phyloP scores from a whole-genome alignment of 257 asterid species.

The Solanum sparsipilum region DNA sequence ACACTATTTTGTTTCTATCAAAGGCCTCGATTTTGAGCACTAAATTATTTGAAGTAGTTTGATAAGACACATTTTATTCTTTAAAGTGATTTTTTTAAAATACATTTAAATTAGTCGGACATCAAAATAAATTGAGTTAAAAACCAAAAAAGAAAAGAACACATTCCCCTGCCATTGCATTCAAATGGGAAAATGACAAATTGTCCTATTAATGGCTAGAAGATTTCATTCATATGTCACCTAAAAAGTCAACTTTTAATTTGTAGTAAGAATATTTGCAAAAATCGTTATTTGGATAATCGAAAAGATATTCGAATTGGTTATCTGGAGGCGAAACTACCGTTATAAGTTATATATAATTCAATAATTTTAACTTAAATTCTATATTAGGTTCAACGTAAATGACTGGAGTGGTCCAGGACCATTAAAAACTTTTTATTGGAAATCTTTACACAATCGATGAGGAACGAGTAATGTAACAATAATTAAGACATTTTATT shows the following conservation, averaged over 20 bases:
- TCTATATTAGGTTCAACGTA: no score
- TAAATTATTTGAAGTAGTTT: background rate
- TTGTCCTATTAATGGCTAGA: background rate
- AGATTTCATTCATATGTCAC: background rate
- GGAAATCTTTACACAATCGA: no score
- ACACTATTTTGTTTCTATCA: fast-evolving
- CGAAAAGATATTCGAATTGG: background rate
- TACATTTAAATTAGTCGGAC: no score
- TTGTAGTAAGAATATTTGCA: background rate
- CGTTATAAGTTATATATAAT: background rate
- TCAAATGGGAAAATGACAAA: background rate
- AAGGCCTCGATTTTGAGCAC: background rate
- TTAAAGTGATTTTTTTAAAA: no score
- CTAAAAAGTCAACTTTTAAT: background rate
- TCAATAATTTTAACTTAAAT: background rate
- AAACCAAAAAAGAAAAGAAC: no score
- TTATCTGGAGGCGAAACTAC: background rate
- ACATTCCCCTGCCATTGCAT: background rate
- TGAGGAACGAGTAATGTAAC: no score
- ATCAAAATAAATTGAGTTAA: background rate
- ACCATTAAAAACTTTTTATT: no score
- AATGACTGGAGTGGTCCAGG: no score
- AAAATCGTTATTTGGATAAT: background rate
- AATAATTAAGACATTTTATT: background rate
- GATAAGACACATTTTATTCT: no score